Evolutionary conservation across 2,329 filamentous ascomycete genomes (phyloP), one percentile per base, ranked within the genome.

Genomic region (Elsinoe australis): DNA sequence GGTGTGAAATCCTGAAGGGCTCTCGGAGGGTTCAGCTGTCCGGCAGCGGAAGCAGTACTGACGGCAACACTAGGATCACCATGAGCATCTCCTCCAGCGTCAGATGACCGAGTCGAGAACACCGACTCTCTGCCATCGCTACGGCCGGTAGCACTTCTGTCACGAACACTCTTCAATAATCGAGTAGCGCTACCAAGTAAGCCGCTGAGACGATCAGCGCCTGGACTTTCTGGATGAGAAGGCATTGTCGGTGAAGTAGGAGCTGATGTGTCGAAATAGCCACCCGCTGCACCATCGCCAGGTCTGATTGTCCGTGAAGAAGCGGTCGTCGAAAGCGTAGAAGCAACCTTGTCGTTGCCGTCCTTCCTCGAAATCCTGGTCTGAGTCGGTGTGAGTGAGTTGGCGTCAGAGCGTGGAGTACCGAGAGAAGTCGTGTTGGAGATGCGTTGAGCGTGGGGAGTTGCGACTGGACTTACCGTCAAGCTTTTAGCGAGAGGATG

Each of bases 401-500:
- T 47, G 2, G 31, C 31, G 14, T 34, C 29, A 10, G 44, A 26
- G 12, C 45, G 45, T 8, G 45, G 45, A 9, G 45, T 48, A 4
- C 45, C 45, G n/a, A 48, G 17, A 5, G 45, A 48, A n/a, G 45
- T 51, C 4, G 36, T 38, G 15, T 32, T 46, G 12, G 51, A 42
- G 12, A 47, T 44, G 24, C 45, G 49, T 5, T 45, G 28, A 2
- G 47, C 45, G 4, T 48, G 51, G 8, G 49, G 53, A 3, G 56
- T 54, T 5, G 39, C 45, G 39, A 82, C 78, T 1, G 84, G 85
- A 58, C 80, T 85, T 14, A 78, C 83, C 28, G 78, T 80, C 41
- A 85, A 75, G 60, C 84, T 89, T 56, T 86, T 82, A 14, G 85
- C 79, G 33, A 90, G 67, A 15, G 85, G 85, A 61, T 90, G 85